A percentile compares a stretch with the other conserved stretches of the same genome.
phyloP scores from a whole-genome alignment of 371 early-diverging fungal species.

The Quaeritorhiza haematococci region DNA sequence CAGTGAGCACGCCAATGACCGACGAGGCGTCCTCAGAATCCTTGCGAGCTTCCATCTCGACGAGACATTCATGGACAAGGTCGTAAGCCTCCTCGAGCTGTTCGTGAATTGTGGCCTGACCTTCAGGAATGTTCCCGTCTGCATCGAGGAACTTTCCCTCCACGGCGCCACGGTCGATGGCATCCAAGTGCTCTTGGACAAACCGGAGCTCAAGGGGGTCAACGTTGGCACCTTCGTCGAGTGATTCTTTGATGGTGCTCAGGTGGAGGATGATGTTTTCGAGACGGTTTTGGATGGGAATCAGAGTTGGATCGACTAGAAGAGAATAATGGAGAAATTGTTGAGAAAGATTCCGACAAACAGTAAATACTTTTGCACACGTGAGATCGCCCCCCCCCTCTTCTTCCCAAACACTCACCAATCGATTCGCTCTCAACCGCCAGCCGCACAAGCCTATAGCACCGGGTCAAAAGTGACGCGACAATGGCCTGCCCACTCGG shows the following conservation, averaged over 20 bases:
- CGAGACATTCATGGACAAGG: constrained; percentile 28
- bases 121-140: constrained; percentile 20
- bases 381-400: too few relatives aligned
- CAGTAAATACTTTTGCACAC: too few relatives aligned
- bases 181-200: constrained; percentile 21
- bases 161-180: constrained; percentile 15
- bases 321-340: not conserved
- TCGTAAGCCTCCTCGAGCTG: constrained; percentile 31
- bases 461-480: constrained; percentile 17
- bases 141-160: constrained; percentile 22
- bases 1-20: constrained; percentile 3
- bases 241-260: constrained; percentile 8
- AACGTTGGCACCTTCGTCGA: not conserved
- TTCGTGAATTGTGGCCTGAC: constrained; percentile 21
- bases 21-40: not conserved
- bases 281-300: constrained; percentile 16
- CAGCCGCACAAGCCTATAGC: constrained; percentile 23
- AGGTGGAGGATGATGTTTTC: constrained; percentile 17
- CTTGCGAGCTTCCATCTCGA: constrained; percentile 12
- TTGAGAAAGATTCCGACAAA: too few relatives aligned
- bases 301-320: constrained; percentile 18
- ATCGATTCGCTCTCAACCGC: constrained; percentile 20
- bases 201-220: constrained; percentile 1
- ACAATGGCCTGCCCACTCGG: constrained; percentile 32
- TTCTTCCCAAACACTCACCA: constrained; percentile 15